Evolutionary conservation across 108 stramenopile genomes (phyloP).

Genomic region (Epipyxis sp.): DNA sequence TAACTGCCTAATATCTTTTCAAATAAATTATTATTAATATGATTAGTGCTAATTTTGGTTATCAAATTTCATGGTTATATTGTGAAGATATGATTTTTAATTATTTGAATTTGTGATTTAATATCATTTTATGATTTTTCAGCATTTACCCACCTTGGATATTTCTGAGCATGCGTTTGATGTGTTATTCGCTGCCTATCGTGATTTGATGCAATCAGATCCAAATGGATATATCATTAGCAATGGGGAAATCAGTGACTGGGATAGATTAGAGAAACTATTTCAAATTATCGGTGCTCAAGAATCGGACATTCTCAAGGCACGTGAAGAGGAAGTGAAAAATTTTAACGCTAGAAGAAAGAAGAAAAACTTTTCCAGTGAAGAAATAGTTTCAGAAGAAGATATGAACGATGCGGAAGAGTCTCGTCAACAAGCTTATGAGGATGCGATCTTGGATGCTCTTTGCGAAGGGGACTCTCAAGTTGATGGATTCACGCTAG

Average conservation of each 20-base stretch:
- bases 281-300: constrained; percentile 12
- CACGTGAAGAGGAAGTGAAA: neutral
- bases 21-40: too few species aligned
- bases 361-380: neutral
- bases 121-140: too few species aligned
- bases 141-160: constrained; percentile 30
- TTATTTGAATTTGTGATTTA: too few species aligned
- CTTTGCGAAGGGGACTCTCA: constrained; percentile 15
- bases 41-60: too few species aligned
- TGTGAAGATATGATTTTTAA: too few species aligned
- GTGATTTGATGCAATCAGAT: constrained; percentile 9
- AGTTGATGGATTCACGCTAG: neutral
- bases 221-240: constrained; percentile 7
- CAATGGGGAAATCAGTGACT: constrained; percentile 23
- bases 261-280: neutral
- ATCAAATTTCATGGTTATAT: too few species aligned
- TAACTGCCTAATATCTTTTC: too few species aligned
- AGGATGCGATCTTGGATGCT: constrained; percentile 44
- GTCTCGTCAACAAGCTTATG: constrained; percentile 61
- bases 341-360: constrained; percentile 3
- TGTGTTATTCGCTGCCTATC: neutral
- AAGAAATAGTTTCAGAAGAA: constrained; percentile 66
- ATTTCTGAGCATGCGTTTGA: constrained; percentile 32
- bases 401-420: constrained; percentile 57
- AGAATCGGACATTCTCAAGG: constrained; percentile 5